Base-by-base conservation (phyloP, 768 basidiomycete species). In the Leccinum fibrillosum region DNA sequence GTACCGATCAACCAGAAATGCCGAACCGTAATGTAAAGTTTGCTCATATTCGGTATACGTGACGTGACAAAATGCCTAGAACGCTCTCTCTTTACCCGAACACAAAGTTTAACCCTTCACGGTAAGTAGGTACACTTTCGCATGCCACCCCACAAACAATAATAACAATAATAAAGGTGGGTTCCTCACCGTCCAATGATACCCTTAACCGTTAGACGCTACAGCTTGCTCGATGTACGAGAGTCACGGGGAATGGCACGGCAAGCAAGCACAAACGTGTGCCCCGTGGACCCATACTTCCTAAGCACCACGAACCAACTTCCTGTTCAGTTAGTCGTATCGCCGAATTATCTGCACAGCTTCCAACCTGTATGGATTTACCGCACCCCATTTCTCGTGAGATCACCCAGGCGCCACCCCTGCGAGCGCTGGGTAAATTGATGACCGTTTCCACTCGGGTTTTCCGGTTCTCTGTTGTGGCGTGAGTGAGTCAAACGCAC, bases 1-100 rank as follows among this genome's bases (percentile, higher is more conserved):
- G 45, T 57, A 39, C 70, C 70, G 65, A 62, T 64, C 62, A 32
- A 51, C 56, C 54, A 54, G 52, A 9, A 54, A 23, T 51, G n/a
- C 39, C 28, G 48, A 64, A 64, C 64, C 57, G 34, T 68, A 66
- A 69, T 60, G 65, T 58, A 68, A 55, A 69, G 49, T 60, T 67
- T 60, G 60, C 63, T 60, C 55, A 44, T 60, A 57, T 57, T 34
- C 52, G 44, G 42, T 44, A 56, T 35, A 21, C 37, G 65, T 70
- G 68, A 60, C 66, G 66, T 63, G 62, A 59, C 62, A 58, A 32
- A 32, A n/a, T 15, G 26, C 34, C 26, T 57, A 63, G 35, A 52
- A 55, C 21, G 53, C 21, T 39, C 48, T 34, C 39, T 39, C 39
- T 39, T 39, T n/a, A 52, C n/a, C 56, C 56, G 42, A 61, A 51